phyloP scores from a whole-genome alignment of 1,284 basidiomycete genomes.

The Ceratobasidium sp. region DNA sequence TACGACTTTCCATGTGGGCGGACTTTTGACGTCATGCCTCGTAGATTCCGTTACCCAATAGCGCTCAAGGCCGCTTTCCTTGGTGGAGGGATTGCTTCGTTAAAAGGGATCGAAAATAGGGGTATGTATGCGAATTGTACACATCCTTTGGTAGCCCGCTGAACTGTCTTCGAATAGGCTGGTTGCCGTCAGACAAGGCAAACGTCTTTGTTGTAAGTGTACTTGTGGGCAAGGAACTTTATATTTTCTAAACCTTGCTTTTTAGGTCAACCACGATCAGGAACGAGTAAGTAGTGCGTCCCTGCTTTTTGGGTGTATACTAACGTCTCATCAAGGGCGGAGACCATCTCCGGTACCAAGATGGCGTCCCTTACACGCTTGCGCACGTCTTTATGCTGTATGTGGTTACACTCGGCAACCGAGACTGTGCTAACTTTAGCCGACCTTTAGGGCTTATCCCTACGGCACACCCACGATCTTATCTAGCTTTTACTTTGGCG shows the following conservation, averaged over 20 bases:
- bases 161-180: conserved; percentile 60
- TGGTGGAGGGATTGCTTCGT: conserved; percentile 65
- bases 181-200: conserved; percentile 68
- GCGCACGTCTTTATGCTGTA: conserved; percentile 74
- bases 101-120: conserved; percentile 70
- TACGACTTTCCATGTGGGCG: background rate
- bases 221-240: background rate
- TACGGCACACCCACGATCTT: conserved; percentile 77
- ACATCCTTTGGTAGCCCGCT: background rate
- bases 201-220: conserved; percentile 71
- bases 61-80: conserved; percentile 68
- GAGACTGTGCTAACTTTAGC: background rate
- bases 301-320: conserved; percentile 58
- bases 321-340: conserved; percentile 53
- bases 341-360: conserved; percentile 69
- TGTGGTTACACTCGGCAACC: conserved; percentile 34
- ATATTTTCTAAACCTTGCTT: background rate
- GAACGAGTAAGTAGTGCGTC: conserved; percentile 65
- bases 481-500: conserved; percentile 68
- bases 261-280: conserved; percentile 73
- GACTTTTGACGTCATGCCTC: background rate
- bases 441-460: conserved; percentile 64
- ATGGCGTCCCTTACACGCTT: conserved; percentile 72
- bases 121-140: conserved; percentile 57
- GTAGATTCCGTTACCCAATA: conserved; percentile 74